phyloP scores from a whole-genome alignment of 208 protist species.

The Leishmania mexicana region DNA sequence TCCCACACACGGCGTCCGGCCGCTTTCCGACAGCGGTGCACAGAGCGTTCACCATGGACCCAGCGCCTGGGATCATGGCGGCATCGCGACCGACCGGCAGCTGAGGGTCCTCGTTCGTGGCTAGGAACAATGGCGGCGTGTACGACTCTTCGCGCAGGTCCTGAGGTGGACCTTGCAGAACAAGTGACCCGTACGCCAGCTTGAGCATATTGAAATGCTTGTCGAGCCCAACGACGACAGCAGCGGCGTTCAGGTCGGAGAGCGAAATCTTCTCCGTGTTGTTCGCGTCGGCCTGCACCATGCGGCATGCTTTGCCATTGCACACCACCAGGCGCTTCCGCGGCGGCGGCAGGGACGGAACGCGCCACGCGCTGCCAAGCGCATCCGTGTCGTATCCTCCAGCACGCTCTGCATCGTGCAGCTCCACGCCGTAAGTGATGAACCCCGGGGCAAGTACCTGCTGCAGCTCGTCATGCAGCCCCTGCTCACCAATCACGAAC shows the following conservation, averaged over 20 bases:
- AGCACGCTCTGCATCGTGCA: constrained; percentile 49
- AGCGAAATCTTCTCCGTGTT: constrained; percentile 46
- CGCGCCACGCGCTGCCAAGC: constrained; percentile 38
- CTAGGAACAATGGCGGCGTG: constrained; percentile 46
- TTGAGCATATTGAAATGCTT: constrained; percentile 71
- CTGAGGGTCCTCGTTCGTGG: constrained; percentile 79
- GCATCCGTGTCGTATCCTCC: constrained; percentile 41
- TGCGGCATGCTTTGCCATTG: constrained; percentile 31
- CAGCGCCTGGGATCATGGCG: constrained; percentile 60
- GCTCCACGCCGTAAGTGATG: constrained; percentile 73
- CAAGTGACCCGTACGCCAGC: constrained; percentile 51
- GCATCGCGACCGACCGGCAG: constrained; percentile 45
- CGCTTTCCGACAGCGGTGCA: constrained; percentile 28
- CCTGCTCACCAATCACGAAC: constrained; percentile 72
- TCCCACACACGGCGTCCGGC: constrained; percentile 70
- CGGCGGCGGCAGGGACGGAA: constrained; percentile 5
- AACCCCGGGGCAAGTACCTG: constrained; percentile 62
- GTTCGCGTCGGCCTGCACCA: constrained; percentile 24
- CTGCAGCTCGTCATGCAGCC: constrained; percentile 70
- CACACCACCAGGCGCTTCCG: constrained; percentile 42
- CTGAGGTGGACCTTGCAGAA: constrained; percentile 37
- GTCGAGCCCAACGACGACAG: constrained; percentile 71
- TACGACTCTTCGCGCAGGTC: neutral
- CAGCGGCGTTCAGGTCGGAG: constrained; percentile 50
- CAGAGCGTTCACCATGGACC: constrained; percentile 48